Conservation (phyloP, 108 stramenopile species). For the Schizochytrium sp. region DNA sequence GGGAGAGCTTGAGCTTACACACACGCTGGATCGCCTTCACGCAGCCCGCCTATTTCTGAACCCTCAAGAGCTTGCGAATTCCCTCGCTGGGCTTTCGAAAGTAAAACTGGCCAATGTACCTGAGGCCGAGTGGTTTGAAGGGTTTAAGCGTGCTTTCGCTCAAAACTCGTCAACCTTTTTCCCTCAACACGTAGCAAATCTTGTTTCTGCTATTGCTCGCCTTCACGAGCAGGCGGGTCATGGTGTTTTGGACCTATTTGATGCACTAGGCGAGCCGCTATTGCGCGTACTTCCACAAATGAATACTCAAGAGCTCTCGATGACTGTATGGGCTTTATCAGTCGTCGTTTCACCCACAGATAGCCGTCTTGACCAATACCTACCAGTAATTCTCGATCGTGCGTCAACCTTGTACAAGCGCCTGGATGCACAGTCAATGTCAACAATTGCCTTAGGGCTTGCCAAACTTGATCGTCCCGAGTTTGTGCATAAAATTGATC, state of each 20-base stretch:
- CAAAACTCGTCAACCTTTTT: not conserved
- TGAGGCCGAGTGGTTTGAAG: slow-evolving; percentile 3
- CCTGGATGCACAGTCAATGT: not conserved
- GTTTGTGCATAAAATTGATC: slow-evolving; percentile 21
- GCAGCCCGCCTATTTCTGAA: not conserved
- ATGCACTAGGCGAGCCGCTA: not conserved
- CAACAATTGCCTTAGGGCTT: not conserved
- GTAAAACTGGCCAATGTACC: not conserved
- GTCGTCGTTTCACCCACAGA: not conserved
- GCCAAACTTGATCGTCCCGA: slow-evolving; percentile 6
- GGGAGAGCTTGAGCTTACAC: not conserved
- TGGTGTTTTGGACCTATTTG: not conserved
- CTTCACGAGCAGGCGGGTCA: slow-evolving; percentile 26
- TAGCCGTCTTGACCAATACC: not conserved
- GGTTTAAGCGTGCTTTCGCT: not conserved
- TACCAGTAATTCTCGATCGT: not conserved
- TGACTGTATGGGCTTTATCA: slow-evolving; percentile 8
- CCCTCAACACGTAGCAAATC: not conserved
- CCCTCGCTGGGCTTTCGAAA: not conserved
- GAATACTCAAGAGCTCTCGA: slow-evolving; percentile 42
- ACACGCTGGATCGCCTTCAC: not conserved
- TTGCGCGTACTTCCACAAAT: not conserved
- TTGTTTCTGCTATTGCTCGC: slow-evolving; percentile 19
- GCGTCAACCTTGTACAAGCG: not conserved
- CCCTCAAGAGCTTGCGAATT: slow-evolving; percentile 12